Conservation (phyloP, 192 early-diverging fungal genomes). For the Ramicandelaber brevisporus region DNA sequence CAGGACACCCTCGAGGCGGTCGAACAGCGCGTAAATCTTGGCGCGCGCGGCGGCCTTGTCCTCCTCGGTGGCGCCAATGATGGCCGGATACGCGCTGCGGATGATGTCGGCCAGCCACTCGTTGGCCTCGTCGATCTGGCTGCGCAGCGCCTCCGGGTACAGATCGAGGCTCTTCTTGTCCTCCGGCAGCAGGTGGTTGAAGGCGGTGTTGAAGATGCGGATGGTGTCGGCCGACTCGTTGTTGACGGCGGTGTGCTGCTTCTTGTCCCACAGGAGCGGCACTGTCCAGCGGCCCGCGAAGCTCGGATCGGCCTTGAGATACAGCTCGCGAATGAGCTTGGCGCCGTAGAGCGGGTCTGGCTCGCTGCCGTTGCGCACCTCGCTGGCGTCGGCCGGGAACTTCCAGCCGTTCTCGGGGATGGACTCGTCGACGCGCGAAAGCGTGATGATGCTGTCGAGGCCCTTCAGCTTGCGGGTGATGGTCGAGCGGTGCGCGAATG, state of each 20-base stretch:
- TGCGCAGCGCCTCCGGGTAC: slow-evolving; percentile 35
- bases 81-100: slow-evolving; percentile 62
- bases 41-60: slow-evolving; percentile 18
- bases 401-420: slow-evolving; percentile 45
- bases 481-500: slow-evolving; percentile 48
- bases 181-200: slow-evolving; percentile 30
- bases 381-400: slow-evolving; percentile 22
- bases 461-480: slow-evolving; percentile 53
- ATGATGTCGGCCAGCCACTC: slow-evolving; percentile 56
- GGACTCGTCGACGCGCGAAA: slow-evolving; percentile 44
- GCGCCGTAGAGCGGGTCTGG: slow-evolving; percentile 31
- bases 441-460: slow-evolving; percentile 35
- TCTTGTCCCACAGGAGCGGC: slow-evolving; percentile 73
- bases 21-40: slow-evolving; percentile 33
- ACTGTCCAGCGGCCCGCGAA: slow-evolving; percentile 43
- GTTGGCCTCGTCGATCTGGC: slow-evolving; percentile 49
- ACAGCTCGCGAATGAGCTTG: slow-evolving; percentile 40
- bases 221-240: slow-evolving; percentile 75
- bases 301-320: slow-evolving; percentile 43
- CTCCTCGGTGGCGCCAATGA: slow-evolving; percentile 47
- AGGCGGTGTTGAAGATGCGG: slow-evolving; percentile 49
- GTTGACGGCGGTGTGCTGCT: slow-evolving; percentile 49
- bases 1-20: slow-evolving; percentile 38
- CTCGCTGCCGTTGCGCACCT: slow-evolving; percentile 31
- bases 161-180: slow-evolving; percentile 21